phyloP scores from a whole-genome alignment of 2,329 filamentous ascomycete species.

The Cytospora piceae region DNA sequence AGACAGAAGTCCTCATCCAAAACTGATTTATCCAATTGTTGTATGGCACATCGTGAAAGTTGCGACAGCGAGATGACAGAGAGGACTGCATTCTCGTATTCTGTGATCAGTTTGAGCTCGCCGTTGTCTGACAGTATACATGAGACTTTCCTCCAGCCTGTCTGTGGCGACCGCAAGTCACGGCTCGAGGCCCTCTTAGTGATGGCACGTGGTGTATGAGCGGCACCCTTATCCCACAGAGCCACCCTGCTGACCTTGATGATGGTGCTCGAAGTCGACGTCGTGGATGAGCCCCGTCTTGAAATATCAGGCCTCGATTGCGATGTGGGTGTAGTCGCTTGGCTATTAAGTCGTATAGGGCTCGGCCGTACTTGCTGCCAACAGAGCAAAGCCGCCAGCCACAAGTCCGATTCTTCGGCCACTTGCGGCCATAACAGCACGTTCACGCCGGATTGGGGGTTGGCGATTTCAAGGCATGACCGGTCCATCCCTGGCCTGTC shows the following conservation, averaged over 20 bases:
- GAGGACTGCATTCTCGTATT: conserved; percentile 79
- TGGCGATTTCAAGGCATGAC: conserved; percentile 58
- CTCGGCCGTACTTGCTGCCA: conserved; percentile 77
- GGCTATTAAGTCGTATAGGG: conserved; percentile 47
- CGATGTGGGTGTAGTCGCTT: conserved; percentile 27
- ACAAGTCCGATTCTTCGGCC: conserved; percentile 72
- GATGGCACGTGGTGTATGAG: conserved; percentile 58
- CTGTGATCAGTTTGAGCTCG: conserved; percentile 86
- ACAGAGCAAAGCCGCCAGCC: conserved; percentile 79
- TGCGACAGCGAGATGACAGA: conserved; percentile 86
- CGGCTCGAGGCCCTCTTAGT: conserved; percentile 61
- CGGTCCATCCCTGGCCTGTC: conserved; percentile 51
- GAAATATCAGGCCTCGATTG: conserved; percentile 46
- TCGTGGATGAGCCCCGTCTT: conserved; percentile 45
- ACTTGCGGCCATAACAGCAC: conserved; percentile 67
- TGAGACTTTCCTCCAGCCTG: conserved; percentile 83
- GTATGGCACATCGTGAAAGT: conserved; percentile 85
- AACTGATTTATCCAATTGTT: conserved; percentile 87
- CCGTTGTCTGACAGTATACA: conserved; percentile 95
- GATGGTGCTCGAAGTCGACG: conserved; percentile 52
- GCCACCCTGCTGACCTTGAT: conserved; percentile 95
- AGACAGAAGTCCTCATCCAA: conserved; percentile 93
- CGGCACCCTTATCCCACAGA: conserved; percentile 81
- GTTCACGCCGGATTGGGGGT: conserved; percentile 59
- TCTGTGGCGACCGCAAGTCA: conserved; percentile 56